phyloP scores from a whole-genome alignment of 768 basidiomycete genomes.

The Boletus bicolor region DNA sequence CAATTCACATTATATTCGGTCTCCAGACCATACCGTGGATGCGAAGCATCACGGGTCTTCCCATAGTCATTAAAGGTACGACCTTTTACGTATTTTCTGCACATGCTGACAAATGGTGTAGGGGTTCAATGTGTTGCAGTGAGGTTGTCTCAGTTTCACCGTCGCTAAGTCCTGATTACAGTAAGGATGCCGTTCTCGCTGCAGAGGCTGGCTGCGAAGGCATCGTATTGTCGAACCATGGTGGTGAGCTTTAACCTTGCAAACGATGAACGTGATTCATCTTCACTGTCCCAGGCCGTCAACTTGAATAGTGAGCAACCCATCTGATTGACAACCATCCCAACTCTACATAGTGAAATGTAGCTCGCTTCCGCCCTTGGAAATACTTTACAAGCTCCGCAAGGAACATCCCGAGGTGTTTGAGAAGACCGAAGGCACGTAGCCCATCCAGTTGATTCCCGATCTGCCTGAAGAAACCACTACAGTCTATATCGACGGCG shows the following conservation, averaged over 20 bases:
- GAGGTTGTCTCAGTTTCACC: background rate
- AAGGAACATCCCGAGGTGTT: conserved; percentile 74
- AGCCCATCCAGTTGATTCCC: background rate
- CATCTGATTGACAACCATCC: background rate
- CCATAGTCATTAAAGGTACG: conserved; percentile 71
- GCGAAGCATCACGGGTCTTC: conserved; percentile 62
- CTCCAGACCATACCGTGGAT: conserved; percentile 74
- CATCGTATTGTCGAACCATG: conserved; percentile 89
- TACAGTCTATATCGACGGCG: conserved; percentile 83
- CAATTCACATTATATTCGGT: background rate
- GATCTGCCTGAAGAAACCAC: conserved; percentile 4
- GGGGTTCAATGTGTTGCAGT: conserved; percentile 77
- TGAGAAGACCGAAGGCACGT: conserved; percentile 61
- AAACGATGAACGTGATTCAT: background rate
- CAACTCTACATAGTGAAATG: conserved; percentile 12
- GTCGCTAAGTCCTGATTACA: conserved; percentile 7
- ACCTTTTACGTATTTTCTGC: background rate
- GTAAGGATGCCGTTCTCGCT: conserved; percentile 82
- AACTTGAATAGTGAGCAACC: conserved; percentile 68
- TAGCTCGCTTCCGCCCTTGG: conserved; percentile 74
- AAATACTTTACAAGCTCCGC: conserved; percentile 72
- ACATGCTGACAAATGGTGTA: conserved; percentile 25
- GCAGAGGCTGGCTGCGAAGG: conserved; percentile 82
- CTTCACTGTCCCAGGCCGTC: conserved; percentile 47
- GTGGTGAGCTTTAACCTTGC: conserved; percentile 45